Base-by-base conservation (phyloP, 106 monocot genomes). In the Triglochin maritima region DNA sequence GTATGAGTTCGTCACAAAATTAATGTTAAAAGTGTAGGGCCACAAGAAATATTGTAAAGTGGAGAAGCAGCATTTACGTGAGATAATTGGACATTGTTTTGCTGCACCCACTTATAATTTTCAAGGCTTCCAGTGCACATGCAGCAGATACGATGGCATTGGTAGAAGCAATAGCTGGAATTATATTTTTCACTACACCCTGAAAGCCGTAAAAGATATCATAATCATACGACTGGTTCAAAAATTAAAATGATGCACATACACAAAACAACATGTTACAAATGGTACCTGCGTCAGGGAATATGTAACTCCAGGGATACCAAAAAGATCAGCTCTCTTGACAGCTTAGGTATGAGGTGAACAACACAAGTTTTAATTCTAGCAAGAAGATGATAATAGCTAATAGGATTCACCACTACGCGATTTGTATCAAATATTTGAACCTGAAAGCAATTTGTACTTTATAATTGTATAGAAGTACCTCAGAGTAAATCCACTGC, bases 121-220 rank as follows among this genome's bases (percentile, higher is more conserved):
- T 98, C 60, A 98, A 86, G 48, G 88, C 81, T 80, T 98, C 98
- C 77, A 98, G 75, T 10, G 88, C 82, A 84, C 98, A 98, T 7
- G 86, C 77, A 75, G 98, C 98, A 77, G 98, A 88, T 66, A 98
- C 57, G 46, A 98, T 86, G 64, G 98, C 98, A 86, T 98, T 98
- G 67, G 98, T 98, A 66, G 98, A 98, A 71, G 98, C 98, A 86
- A 98, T 98, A 64, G 98, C 98, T 65, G 98, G 98, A 60, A 98
- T 89, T 49, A 98, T 98, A 82, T 98, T 98, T 75, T 98, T 98
- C 58, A 98, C 92, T 44, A 98, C 98, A 57, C 98, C 98, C 98
- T 98, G 82, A 68, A 75, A 55, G 70, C 71, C 65, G 47, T 7
- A 45, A 56, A 42, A 59, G 8, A 50, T 10, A 57, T 17, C 46